phyloP scores from a whole-genome alignment of 306 rosid species.

The Casuarina glauca region DNA sequence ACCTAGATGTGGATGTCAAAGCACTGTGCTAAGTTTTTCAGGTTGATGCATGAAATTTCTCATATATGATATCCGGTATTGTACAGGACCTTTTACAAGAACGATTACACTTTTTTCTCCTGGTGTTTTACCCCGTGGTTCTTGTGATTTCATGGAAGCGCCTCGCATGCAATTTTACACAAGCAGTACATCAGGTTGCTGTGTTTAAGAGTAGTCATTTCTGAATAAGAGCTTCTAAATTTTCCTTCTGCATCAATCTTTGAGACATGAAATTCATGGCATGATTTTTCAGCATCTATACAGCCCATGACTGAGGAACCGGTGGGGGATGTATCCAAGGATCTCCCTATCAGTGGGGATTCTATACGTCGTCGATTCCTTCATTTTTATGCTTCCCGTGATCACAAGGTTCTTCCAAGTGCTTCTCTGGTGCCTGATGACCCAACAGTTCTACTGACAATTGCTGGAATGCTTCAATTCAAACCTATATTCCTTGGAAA shows the following conservation, averaged over 20 bases:
- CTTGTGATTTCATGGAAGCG: conserved; percentile 23
- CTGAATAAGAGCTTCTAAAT: conserved; percentile 12
- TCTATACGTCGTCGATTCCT: conserved; percentile 70
- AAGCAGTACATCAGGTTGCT: conserved; percentile 48
- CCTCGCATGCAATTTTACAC: conserved; percentile 26
- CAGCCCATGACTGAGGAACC: conserved; percentile 47
- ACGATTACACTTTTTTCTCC: conserved; percentile 30
- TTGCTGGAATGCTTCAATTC: conserved; percentile 98
- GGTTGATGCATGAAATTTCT: conserved; percentile 14
- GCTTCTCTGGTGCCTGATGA: conserved; percentile 91
- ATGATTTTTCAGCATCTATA: conserved; percentile 52
- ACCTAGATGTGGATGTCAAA: background rate
- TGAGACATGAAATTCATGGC: conserved; percentile 18
- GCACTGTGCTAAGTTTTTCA: conserved; percentile 4
- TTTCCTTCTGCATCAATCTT: conserved; percentile 13
- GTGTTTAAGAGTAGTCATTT: conserved; percentile 30
- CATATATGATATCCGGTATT: conserved; percentile 10
- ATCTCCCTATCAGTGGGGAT: conserved; percentile 60
- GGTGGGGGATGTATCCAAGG: conserved; percentile 37
- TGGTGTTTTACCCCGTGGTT: conserved; percentile 19
- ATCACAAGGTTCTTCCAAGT: conserved; percentile 85
- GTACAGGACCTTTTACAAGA: conserved; percentile 39
- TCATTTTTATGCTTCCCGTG: conserved; percentile 73
- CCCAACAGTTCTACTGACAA: conserved; percentile 89
- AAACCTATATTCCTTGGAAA: conserved; percentile 90